These are phyloP conservation scores for Chamaenerion angustifolium DNA, from an alignment of 345 rosid species.

Conservation along the genomic window DNA sequence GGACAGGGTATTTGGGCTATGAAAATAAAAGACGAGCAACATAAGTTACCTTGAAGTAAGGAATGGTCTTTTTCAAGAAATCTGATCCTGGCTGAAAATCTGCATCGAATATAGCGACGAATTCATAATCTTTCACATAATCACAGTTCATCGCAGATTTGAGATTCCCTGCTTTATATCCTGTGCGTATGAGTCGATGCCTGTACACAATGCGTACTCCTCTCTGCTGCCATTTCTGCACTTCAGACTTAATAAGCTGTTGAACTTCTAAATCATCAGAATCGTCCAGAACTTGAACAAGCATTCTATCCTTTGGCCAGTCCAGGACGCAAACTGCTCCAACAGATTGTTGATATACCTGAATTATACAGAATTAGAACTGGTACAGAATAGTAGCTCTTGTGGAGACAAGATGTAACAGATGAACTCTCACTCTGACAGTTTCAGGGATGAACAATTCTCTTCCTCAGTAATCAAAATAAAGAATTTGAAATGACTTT, in stretches of 20 bases:
- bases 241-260: slow-evolving; percentile 68
- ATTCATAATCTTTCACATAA: slow-evolving; percentile 71
- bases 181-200: slow-evolving; percentile 77
- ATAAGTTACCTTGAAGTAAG: slow-evolving; percentile 53
- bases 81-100: slow-evolving; percentile 87
- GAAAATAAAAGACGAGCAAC: too few relatives aligned
- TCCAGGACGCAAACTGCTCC: slow-evolving; percentile 66
- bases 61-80: slow-evolving; percentile 75
- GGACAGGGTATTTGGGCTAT: background rate
- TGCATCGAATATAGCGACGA: slow-evolving; percentile 79
- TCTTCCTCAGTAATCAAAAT: too few relatives aligned
- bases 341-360: slow-evolving; percentile 83
- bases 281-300: slow-evolving; percentile 76
- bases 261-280: slow-evolving; percentile 71
- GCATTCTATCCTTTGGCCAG: slow-evolving; percentile 92
- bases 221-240: slow-evolving; percentile 83
- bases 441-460: too few relatives aligned
- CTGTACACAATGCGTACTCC: slow-evolving; percentile 64
- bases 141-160: slow-evolving; percentile 89
- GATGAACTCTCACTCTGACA: too few relatives aligned
- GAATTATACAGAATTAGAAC: slow-evolving; percentile 1
- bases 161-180: slow-evolving; percentile 89
- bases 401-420: too few relatives aligned
- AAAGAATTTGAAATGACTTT: too few relatives aligned
- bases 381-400: background rate